Evolutionary conservation across 306 rosid genomes (phyloP).

Genomic region (Calophaca sinica): DNA sequence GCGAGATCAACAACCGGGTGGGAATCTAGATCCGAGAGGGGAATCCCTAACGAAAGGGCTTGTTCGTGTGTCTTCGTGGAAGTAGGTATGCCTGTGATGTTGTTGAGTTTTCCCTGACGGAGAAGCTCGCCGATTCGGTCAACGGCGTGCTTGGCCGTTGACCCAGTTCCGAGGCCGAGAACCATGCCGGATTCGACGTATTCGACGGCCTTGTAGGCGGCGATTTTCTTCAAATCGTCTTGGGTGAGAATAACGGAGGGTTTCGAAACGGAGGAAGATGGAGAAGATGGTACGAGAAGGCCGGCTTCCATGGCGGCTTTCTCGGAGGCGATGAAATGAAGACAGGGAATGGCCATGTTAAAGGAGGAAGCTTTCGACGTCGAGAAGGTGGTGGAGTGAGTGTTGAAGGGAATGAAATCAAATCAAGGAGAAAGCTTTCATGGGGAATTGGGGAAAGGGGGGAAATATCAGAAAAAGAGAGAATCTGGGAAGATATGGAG

Average conservation of each 20-base stretch:
- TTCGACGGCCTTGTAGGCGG: constrained; percentile 91
- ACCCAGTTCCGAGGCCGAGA: constrained; percentile 89
- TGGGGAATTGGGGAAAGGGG: not conserved
- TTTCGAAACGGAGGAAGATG: constrained; percentile 44
- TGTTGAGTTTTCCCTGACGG: constrained; percentile 66
- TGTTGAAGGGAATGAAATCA: not conserved
- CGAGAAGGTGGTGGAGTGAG: not conserved
- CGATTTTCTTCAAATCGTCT: constrained; percentile 86
- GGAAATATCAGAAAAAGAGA: not conserved
- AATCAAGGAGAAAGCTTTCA: too few relatives aligned
- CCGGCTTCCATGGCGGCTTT: constrained; percentile 72
- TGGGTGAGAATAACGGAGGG: constrained; percentile 65
- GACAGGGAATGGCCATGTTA: constrained; percentile 65
- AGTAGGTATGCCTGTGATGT: constrained; percentile 84
- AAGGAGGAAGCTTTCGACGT: not conserved
- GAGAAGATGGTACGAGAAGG: constrained; percentile 55
- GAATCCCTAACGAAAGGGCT: constrained; percentile 75
- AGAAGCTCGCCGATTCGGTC: constrained; percentile 81
- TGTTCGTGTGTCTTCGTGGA: constrained; percentile 78
- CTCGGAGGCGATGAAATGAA: constrained; percentile 60
- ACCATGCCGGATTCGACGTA: constrained; percentile 89
- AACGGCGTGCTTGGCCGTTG: constrained; percentile 87
- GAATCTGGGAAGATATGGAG: not conserved
- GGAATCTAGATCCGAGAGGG: constrained; percentile 76
- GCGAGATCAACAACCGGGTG: constrained; percentile 78